phyloP scores from a whole-genome alignment of 345 rosid species.

The Eutrema yunnanense region DNA sequence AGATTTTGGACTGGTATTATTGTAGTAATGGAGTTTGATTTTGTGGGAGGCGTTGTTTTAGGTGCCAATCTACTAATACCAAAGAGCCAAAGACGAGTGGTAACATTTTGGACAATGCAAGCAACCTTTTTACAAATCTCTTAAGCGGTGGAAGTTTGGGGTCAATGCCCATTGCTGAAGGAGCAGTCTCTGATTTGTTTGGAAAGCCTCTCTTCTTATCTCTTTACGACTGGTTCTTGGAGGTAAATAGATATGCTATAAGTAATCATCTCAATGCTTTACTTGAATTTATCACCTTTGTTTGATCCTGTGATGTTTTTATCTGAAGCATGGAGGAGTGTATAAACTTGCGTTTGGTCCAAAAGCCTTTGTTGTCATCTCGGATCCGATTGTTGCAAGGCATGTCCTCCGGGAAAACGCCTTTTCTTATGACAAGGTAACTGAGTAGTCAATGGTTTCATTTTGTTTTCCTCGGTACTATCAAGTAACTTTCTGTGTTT shows the following conservation, averaged over 20 bases:
- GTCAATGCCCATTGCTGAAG: conserved; percentile 87
- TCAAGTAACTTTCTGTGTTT: conserved; percentile 5
- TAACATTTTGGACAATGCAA: conserved; percentile 73
- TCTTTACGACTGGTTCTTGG: conserved; percentile 81
- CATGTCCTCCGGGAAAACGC: conserved; percentile 83
- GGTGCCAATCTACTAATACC: conserved; percentile 67
- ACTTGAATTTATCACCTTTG: not conserved
- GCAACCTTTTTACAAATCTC: conserved; percentile 76
- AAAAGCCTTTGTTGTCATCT: conserved; percentile 91
- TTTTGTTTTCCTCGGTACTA: not conserved
- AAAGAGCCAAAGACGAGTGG: conserved; percentile 48
- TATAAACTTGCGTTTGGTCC: conserved; percentile 99
- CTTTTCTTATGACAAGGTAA: conserved; percentile 84
- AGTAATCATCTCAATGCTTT: not conserved
- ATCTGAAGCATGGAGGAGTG: conserved; percentile 77
- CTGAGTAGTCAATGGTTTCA: not conserved
- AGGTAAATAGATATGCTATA: conserved; percentile 38
- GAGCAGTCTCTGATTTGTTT: conserved; percentile 88
- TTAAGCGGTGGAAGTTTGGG: conserved; percentile 76
- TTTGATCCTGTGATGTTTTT: not conserved
- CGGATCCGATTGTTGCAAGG: conserved; percentile 85
- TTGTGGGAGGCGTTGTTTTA: conserved; percentile 1
- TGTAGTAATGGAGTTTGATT: conserved; percentile 5
- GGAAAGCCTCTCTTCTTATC: conserved; percentile 81
- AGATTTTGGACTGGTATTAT: not conserved